These are phyloP conservation scores for Blastocystis sp. DNA, from an alignment of 352 stramenopile genomes.

Conservation along the genomic window DNA sequence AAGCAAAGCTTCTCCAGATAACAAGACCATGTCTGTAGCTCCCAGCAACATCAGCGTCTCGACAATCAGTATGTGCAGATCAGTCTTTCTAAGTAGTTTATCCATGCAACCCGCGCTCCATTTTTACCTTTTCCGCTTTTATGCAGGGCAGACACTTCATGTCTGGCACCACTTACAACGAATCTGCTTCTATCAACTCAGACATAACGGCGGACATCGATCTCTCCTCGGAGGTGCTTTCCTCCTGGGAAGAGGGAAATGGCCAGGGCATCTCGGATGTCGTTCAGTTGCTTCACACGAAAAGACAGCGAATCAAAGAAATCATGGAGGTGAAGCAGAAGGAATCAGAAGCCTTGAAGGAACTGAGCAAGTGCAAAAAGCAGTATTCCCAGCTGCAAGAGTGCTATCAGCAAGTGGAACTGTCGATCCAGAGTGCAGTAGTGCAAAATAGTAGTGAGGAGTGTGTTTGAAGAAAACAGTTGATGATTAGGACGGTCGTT, in stretches of 20 bases:
- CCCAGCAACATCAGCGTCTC: background rate
- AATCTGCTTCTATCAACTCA: background rate
- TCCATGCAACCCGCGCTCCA: background rate
- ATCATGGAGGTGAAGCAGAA: background rate
- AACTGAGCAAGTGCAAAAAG: background rate
- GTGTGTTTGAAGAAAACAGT: background rate
- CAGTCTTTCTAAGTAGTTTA: background rate
- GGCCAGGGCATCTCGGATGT: background rate
- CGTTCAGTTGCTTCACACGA: slow-evolving; percentile 9
- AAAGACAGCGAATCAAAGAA: background rate
- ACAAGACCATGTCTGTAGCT: background rate
- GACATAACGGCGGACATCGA: background rate
- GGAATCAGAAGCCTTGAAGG: background rate
- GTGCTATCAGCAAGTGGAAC: background rate
- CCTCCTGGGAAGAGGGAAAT: too few relatives aligned
- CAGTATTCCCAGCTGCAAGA: background rate
- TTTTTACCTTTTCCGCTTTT: background rate
- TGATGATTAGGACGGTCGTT: background rate
- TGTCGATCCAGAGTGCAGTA: background rate
- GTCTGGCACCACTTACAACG: background rate
- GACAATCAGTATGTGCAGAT: background rate
- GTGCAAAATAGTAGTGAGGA: background rate
- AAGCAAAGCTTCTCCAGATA: background rate
- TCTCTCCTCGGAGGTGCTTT: background rate
- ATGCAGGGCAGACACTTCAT: background rate